Base-by-base conservation (phyloP, 1,284 basidiomycete species). In the Thelephora terrestris region DNA sequence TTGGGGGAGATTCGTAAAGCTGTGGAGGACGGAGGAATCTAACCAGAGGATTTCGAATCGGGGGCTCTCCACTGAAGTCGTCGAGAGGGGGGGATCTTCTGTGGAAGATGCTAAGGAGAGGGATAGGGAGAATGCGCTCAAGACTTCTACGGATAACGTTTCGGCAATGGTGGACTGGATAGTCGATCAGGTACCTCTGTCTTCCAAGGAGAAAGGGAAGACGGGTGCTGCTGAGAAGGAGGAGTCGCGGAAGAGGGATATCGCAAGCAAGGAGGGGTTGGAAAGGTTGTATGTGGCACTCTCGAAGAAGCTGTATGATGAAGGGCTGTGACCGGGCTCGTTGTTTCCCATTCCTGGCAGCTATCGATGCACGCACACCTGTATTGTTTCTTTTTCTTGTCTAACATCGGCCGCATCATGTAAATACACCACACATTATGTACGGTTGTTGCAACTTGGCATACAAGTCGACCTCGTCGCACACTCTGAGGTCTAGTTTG, bases 261-360 rank as follows among this genome's bases (percentile, higher is more conserved):
- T 79, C 16, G 72, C 67, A 50, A 73, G 69, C 47, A 79, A 79
- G 64, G 70, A 72, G 53, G 83, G 86, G 57, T 62, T 89, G 54
- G 86, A 90, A 62, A 67, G 77, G 54, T 85, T 91, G 61, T 89
- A 88, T 59, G 69, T 89, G 36, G 81, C 85, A 7, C 61, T 91
- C 24, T 75, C 81, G 51, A 75, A 80, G 61, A 88, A 84, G 64
- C 62, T 91, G 64, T 88, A 88, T 55, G 82, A 90, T 51, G 85
- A 89, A 60, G 88, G 87, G 17, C 58, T 90, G 56, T 90, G 69
- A 24, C 44, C 16, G 14, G 27, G 24, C 20, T 32, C 17, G 5
- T 12, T 12, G 29, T 32, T 32, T 32, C 9, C 3, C 29, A 32
- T 12, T 12, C 3, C 29, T 32, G 29, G 29, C 29, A 12, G 29